phyloP scores from a whole-genome alignment of 1,139 yeast genomes.

The Pichia terricola region DNA sequence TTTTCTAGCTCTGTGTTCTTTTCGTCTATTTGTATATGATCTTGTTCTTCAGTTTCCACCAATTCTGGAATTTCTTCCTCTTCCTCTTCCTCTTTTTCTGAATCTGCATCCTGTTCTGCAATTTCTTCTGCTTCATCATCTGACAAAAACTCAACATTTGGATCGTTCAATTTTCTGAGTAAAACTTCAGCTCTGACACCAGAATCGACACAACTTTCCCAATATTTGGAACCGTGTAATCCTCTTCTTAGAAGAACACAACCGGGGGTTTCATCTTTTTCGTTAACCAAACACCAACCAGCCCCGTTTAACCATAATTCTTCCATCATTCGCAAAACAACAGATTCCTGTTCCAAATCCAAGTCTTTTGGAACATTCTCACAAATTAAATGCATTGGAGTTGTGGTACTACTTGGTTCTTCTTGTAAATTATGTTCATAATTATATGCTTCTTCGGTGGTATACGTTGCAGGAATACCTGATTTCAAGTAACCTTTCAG shows the following conservation, averaged over 20 bases:
- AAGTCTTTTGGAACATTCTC: conserved; percentile 40
- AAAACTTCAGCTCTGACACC: conserved; percentile 87
- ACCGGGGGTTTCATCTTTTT: conserved; percentile 65
- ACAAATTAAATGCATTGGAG: conserved; percentile 68
- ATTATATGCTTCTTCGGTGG: conserved; percentile 64
- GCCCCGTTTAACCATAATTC: conserved; percentile 77
- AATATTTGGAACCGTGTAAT: conserved; percentile 31
- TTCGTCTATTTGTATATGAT: conserved; percentile 3
- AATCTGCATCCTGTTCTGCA: conserved; percentile 5
- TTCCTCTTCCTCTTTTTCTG: conserved; percentile 10
- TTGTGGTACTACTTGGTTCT: conserved; percentile 41
- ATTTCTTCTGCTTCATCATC: conserved; percentile 38
- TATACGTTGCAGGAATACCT: conserved; percentile 77
- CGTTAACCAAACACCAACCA: conserved; percentile 75
- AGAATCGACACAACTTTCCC: conserved; percentile 54
- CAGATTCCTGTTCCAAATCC: conserved; percentile 35
- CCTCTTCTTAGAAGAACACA: conserved; percentile 51
- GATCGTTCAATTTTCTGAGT: conserved; percentile 61
- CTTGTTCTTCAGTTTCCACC: conserved; percentile 10
- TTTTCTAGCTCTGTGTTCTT: not conserved
- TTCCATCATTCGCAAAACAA: conserved; percentile 49
- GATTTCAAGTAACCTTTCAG: conserved; percentile 39
- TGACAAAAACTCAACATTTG: conserved; percentile 38
- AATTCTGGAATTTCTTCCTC: conserved; percentile 14
- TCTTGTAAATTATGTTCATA: conserved; percentile 36